A percentile compares a stretch with the other conserved stretches of the same genome.
phyloP scores from a whole-genome alignment of 208 protist species.

The Angomonas ambiguus region DNA sequence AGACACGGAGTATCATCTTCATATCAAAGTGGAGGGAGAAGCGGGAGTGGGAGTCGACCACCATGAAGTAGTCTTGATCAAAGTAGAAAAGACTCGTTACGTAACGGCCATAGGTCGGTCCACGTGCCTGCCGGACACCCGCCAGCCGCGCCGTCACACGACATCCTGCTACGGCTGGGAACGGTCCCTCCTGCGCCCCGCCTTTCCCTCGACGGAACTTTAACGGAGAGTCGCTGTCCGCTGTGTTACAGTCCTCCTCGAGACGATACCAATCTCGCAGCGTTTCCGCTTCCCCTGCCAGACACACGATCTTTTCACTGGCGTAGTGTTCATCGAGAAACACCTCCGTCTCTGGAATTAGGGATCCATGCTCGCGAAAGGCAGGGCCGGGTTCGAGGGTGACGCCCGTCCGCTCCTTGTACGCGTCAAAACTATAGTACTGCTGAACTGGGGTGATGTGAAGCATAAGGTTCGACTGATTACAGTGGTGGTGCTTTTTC shows the following conservation, averaged over 20 bases:
- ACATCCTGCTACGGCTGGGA: slow-evolving; percentile 39
- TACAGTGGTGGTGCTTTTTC: not conserved
- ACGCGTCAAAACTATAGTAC: too few relatives aligned
- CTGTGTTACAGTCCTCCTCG: slow-evolving; percentile 15
- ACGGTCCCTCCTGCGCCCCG: slow-evolving; percentile 33
- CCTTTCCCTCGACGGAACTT: slow-evolving; percentile 23
- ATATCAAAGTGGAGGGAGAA: slow-evolving; percentile 68
- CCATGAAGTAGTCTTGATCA: slow-evolving; percentile 85
- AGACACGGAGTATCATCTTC: slow-evolving; percentile 61
- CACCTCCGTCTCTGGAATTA: not conserved
- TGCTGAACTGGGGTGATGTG: too few relatives aligned
- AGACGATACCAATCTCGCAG: slow-evolving; percentile 26
- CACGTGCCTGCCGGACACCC: slow-evolving; percentile 33
- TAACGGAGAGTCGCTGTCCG: slow-evolving; percentile 11
- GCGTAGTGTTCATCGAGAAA: slow-evolving; percentile 27
- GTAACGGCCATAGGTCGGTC: slow-evolving; percentile 80
- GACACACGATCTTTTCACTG: slow-evolving; percentile 25
- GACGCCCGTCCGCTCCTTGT: slow-evolving; percentile 3
- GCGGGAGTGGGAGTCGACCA: slow-evolving; percentile 82
- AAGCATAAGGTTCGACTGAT: too few relatives aligned
- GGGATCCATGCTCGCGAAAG: not conserved
- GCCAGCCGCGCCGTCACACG: slow-evolving; percentile 50
- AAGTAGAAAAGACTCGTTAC: slow-evolving; percentile 71
- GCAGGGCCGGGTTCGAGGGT: too few relatives aligned
- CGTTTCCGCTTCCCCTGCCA: slow-evolving; percentile 28